Evolutionary conservation across 192 early-diverging fungal species (phyloP).

Genomic region (Backusella australiensis): DNA sequence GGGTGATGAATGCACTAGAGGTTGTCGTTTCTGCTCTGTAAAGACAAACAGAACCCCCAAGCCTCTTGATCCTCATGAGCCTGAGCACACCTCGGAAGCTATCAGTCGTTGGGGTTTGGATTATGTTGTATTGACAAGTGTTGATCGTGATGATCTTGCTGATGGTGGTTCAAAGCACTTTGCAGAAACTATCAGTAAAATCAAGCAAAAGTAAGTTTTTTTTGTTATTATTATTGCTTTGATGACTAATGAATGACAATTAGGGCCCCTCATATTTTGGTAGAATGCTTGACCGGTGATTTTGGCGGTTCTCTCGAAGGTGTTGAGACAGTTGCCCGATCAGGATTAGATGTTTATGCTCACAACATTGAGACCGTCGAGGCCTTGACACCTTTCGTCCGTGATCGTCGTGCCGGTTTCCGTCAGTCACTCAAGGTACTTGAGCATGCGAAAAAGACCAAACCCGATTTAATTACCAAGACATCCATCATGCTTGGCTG

Average conservation of each 20-base stretch:
- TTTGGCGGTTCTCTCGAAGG: conserved; percentile 76
- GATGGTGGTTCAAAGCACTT: conserved; percentile 95
- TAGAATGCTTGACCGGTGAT: conserved; percentile 96
- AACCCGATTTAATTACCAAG: conserved; percentile 87
- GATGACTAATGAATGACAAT: background rate
- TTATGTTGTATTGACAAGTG: conserved; percentile 96
- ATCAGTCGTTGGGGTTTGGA: conserved; percentile 94
- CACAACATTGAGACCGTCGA: conserved; percentile 99
- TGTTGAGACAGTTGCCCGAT: conserved; percentile 81
- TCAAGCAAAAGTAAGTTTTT: conserved; percentile 73
- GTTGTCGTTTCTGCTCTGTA: conserved; percentile 97
- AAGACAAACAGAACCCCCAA: conserved; percentile 88
- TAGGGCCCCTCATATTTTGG: conserved; percentile 87
- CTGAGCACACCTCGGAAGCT: conserved; percentile 90
- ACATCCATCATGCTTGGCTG: conserved; percentile 98
- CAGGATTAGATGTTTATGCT: conserved; percentile 96
- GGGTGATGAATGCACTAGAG: conserved; percentile 97
- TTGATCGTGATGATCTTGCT: conserved; percentile 92
- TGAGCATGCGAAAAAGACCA: conserved; percentile 79
- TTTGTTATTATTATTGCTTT: background rate
- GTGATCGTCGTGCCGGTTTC: conserved; percentile 91
- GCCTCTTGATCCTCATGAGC: conserved; percentile 86
- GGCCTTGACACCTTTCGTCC: conserved; percentile 81
- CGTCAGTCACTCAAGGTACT: conserved; percentile 88
- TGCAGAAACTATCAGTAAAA: conserved; percentile 83